Evolutionary conservation across 257 asterid species (phyloP).

Genomic region (Coffea eugenioides): DNA sequence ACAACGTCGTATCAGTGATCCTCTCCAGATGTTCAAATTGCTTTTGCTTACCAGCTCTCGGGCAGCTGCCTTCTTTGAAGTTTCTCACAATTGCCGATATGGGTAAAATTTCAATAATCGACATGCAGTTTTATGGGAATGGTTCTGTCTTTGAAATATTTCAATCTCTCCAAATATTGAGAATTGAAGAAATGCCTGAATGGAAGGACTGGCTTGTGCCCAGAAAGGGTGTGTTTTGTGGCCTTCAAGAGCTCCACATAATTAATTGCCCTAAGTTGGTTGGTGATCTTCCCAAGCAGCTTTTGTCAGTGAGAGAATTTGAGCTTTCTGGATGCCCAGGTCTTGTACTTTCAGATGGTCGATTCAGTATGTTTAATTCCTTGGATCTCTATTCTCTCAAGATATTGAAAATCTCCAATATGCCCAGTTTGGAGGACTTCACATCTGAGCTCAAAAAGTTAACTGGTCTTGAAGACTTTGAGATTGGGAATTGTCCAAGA

Average conservation of each 20-base stretch:
- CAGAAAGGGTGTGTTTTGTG: conserved; percentile 5
- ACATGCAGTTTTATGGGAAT: conserved; percentile 8
- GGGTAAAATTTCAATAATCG: background rate
- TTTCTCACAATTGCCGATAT: background rate
- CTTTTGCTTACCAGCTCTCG: conserved; percentile 11
- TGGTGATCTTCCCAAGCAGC: conserved; percentile 9
- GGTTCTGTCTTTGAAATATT: background rate
- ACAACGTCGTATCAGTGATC: background rate
- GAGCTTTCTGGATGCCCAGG: background rate
- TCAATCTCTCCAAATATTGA: background rate
- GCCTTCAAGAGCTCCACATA: background rate
- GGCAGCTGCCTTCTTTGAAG: conserved; percentile 8
- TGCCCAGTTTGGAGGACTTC: conserved; percentile 10
- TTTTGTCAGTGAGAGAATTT: conserved; percentile 1
- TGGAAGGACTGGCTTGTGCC: conserved; percentile 11
- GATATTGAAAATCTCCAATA: background rate
- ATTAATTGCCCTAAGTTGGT: background rate
- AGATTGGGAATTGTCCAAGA: background rate
- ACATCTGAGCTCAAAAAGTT: background rate
- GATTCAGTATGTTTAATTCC: background rate
- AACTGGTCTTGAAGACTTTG: background rate
- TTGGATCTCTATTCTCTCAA: background rate
- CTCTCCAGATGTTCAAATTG: conserved; percentile 3
- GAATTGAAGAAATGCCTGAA: background rate
- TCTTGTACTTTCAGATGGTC: background rate